Evolutionary conservation across 225 moss, liverwort and hornwort genomes (phyloP).

Genomic region (Asterella californica): DNA sequence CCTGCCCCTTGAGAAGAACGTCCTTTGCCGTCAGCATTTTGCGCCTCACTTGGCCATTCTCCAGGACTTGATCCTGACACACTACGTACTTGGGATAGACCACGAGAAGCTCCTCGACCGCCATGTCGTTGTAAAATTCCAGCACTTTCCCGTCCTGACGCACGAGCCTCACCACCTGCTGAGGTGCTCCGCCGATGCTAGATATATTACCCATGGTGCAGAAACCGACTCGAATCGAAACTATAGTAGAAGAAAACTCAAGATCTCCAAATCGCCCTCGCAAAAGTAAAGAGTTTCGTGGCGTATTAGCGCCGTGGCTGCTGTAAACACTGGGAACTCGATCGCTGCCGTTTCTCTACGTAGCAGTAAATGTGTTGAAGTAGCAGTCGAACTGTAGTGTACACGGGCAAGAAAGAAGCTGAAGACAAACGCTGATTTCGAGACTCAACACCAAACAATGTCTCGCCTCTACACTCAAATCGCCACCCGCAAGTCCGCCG

Average conservation of each 20-base stretch:
- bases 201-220: conserved; percentile 13
- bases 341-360: neutral
- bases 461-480: neutral
- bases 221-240: neutral
- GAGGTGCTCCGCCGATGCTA: conserved; percentile 8
- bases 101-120: conserved; percentile 6
- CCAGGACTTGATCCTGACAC: conserved; percentile 12
- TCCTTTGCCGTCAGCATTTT: conserved; percentile 1
- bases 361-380: neutral
- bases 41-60: conserved; percentile 10
- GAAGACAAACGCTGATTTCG: neutral
- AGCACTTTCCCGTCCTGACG: conserved; percentile 12
- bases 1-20: conserved; percentile 8
- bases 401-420: neutral
- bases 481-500: neutral
- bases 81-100: conserved; percentile 13
- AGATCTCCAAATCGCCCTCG: neutral
- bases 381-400: no score
- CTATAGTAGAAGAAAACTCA: neutral
- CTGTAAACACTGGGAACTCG: no score
- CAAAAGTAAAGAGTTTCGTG: neutral
- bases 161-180: conserved; percentile 16
- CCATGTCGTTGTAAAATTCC: conserved; percentile 19
- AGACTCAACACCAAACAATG: neutral
- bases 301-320: no score